Conservation (phyloP, 768 basidiomycete species). For the Kwoniella shandongensis region DNA sequence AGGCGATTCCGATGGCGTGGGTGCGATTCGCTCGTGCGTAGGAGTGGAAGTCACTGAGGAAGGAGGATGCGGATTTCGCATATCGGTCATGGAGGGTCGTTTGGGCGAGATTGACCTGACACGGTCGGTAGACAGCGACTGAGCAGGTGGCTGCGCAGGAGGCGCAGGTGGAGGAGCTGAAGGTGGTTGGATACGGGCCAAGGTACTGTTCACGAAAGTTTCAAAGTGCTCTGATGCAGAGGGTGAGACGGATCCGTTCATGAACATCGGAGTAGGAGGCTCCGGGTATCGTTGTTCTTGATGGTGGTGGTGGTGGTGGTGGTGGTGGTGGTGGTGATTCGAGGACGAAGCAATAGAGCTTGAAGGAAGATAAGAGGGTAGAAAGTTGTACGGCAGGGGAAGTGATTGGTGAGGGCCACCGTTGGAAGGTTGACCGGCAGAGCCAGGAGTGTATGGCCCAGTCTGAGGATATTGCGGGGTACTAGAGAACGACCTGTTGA, state of each 20-base stretch:
- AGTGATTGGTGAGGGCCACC: background rate
- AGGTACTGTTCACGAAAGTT: constrained; percentile 22
- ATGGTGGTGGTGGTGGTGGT: background rate
- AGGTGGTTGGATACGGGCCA: constrained; percentile 2
- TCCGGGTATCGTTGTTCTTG: no score
- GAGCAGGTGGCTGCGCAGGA: background rate
- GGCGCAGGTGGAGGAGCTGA: constrained; percentile 6
- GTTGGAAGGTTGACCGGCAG: background rate
- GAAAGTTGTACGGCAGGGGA: constrained; percentile 24
- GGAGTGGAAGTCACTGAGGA: constrained; percentile 31
- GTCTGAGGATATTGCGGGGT: constrained; percentile 1
- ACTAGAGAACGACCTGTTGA: background rate
- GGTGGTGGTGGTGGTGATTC: constrained; percentile 1
- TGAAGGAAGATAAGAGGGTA: constrained; percentile 14
- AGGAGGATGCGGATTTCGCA: constrained; percentile 18
- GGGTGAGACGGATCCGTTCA: constrained; percentile 6
- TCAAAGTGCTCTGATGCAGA: constrained; percentile 27
- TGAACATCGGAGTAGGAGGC: constrained; percentile 19
- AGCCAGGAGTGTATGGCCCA: background rate
- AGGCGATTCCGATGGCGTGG: constrained; percentile 25
- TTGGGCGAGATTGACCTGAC: background rate
- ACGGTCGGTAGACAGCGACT: background rate
- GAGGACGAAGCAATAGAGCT: constrained; percentile 9
- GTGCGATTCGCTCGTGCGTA: constrained; percentile 24
- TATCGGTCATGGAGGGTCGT: constrained; percentile 10